Percentiles rank a stretch among this genome's conserved stretches.
Evolutionary conservation across 1,139 yeast species (phyloP).

Genomic region (Zygoascus meyerae): DNA sequence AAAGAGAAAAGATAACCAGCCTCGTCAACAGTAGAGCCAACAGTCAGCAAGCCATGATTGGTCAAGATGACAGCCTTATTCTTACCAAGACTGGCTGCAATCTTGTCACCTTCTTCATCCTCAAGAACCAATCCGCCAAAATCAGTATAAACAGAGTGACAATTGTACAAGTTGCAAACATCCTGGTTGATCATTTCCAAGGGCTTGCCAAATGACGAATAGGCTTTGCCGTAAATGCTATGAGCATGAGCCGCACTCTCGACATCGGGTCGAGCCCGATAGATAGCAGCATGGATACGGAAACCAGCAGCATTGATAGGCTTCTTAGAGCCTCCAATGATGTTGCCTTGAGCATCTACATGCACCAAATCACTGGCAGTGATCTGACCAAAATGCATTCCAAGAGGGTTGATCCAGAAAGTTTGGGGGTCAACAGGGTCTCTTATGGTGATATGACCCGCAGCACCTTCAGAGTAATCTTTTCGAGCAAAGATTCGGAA

Average conservation of each 20-base stretch:
- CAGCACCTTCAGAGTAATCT: conserved; percentile 69
- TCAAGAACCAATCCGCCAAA: conserved; percentile 82
- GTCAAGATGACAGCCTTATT: conserved; percentile 63
- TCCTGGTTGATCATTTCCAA: conserved; percentile 80
- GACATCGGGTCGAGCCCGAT: conserved; percentile 71
- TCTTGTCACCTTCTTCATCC: conserved; percentile 59
- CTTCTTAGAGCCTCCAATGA: conserved; percentile 59
- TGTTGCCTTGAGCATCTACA: conserved; percentile 64
- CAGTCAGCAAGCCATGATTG: conserved; percentile 75
- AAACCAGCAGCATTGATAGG: conserved; percentile 79
- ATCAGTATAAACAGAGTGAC: conserved; percentile 58
- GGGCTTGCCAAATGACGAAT: conserved; percentile 62
- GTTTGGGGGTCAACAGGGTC: conserved; percentile 69
- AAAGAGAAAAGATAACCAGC: conserved; percentile 69
- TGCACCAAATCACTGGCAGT: conserved; percentile 72
- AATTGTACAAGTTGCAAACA: conserved; percentile 59
- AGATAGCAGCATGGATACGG: conserved; percentile 71
- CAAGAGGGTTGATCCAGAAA: conserved; percentile 78
- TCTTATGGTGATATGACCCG: conserved; percentile 76
- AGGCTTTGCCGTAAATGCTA: conserved; percentile 69
- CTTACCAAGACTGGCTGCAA: conserved; percentile 62
- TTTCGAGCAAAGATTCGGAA: conserved; percentile 71
- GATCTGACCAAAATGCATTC: conserved; percentile 62
- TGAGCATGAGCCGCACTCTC: conserved; percentile 82
- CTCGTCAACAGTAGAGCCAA: conserved; percentile 74